phyloP scores from a whole-genome alignment of 75 land plant species.

The Pinus albicaulis region DNA sequence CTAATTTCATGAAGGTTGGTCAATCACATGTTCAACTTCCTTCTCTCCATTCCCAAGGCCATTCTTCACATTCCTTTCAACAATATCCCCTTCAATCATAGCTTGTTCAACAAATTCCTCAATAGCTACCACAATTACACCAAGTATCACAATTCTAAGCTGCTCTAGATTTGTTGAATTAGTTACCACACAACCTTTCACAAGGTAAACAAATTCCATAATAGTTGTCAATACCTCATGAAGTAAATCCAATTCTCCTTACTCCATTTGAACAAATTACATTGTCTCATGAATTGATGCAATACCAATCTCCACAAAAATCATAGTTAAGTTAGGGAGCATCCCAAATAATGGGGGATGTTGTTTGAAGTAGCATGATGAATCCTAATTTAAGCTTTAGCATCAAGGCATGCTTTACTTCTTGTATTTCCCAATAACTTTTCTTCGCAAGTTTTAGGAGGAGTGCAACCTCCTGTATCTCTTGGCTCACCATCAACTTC shows the following conservation, averaged over 20 bases:
- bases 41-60: conserved; percentile 2
- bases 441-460: conserved; percentile 17
- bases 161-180: background rate
- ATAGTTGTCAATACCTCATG: background rate
- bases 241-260: conserved; percentile 6
- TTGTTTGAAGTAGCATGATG: background rate
- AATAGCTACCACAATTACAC: conserved; percentile 17
- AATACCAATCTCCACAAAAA: background rate
- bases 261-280: background rate
- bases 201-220: background rate
- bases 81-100: conserved; percentile 11
- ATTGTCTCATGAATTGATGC: background rate
- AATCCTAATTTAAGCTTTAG: conserved; percentile 15
- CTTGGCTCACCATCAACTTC: conserved; percentile 63
- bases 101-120: conserved; percentile 10
- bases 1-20: conserved; percentile 5
- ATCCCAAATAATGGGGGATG: conserved; percentile 12
- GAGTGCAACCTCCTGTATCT: conserved; percentile 55
- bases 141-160: conserved; percentile 8
- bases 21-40: background rate
- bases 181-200: background rate
- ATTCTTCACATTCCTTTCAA: conserved; percentile 17
- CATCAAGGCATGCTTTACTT: background rate
- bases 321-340: conserved; percentile 19
- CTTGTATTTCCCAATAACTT: conserved; percentile 3